Evolutionary conservation across 768 basidiomycete species (phyloP), one percentile per base, ranked within the genome.

Genomic region (Collybia sp.): DNA sequence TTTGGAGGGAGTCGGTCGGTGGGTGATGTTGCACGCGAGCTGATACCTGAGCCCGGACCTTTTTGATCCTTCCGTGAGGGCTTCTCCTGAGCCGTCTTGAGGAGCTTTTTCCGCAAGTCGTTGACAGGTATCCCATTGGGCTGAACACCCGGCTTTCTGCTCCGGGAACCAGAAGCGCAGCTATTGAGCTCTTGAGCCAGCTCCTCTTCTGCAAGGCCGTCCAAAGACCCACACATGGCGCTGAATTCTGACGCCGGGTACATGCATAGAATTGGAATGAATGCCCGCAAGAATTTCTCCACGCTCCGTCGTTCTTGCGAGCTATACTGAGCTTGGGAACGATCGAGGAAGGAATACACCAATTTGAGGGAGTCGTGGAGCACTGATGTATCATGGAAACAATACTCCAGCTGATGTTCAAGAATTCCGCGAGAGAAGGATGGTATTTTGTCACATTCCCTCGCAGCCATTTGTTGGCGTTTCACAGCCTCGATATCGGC

Each of bases 351-450:
- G 12, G 85, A 83, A 60, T 89, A 87, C 50, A 94, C 79, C 66
- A 99, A 76, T 71, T 93, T 93, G 61, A 95, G 76, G 19, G 83
- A 77, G 64, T 99, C 96, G 52, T 88, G 84, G 57, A 99, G 66
- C 36, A 95, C 86, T 15, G 78, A 76, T 6, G 76, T 79, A 61
- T 97, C 91, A 44, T 77, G 69, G 63, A 97, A 82, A 31, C 75
- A 65, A 59, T 84, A 94, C 54, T 87, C 82, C 35, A 93, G 78
- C 59, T 97, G 94, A 55, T 80, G 73, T 12, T 77, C 79, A 50
- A 76, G 75, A 42, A 70, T 70, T 20, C 74, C 76, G 49, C 59
- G 67, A 13, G 67, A 60, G 44, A 73, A 80, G 12, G 68, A 50
- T 13, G 71, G 66, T 44, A 56, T 53, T 9, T 60, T 62, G 46